Evolutionary conservation across 1,139 yeast genomes (phyloP), one percentile per base, ranked within the genome.

Genomic region (Candida sanyaensis): DNA sequence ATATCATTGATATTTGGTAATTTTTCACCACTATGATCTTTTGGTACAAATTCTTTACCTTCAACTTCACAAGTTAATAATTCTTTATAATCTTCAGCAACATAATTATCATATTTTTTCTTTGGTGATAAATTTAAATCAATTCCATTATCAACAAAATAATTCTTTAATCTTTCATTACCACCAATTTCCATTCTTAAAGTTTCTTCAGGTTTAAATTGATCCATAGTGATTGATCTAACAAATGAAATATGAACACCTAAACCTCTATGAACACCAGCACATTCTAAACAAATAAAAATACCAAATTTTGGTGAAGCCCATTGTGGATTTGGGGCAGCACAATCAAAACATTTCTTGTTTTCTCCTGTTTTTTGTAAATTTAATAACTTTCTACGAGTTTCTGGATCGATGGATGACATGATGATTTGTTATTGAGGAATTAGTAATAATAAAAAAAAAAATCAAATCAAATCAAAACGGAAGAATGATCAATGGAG

Each of bases 161-260:
- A 93, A 46, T 71, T 75, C 34, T 75, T 80, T 57, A 95, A 87
- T 37, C 82, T 80, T 53, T 83, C 88, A 64, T 93, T 93, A 26
- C 99, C 99, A 51, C 99, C 99, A 52, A 84, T 75, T 61, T 93
- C 97, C 99, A 95, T 92, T 56, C 95, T 76, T 53, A 84, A 74
- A 50, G 91, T 79, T 66, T 93, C 98, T 48, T 90, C 96, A 12
- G 91, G 86, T 66, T 91, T 91, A 77, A 95, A 95, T 69, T 91
- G 97, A 66, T 93, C 99, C 96, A 95, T 92, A 30, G 97, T 90
- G 57, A 93, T 91, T 29, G 96, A 88, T 63, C 99, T 81, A 44
- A 93, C 99, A 71, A 95, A 95, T 41, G 98, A 91, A 51, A 93
- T 84, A 68, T 95, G 99, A 43, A 93, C 99, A 36, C 99, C 99